Evolutionary conservation across 441 rosid species (phyloP).

Genomic region (Dalechampia spathulata): DNA sequence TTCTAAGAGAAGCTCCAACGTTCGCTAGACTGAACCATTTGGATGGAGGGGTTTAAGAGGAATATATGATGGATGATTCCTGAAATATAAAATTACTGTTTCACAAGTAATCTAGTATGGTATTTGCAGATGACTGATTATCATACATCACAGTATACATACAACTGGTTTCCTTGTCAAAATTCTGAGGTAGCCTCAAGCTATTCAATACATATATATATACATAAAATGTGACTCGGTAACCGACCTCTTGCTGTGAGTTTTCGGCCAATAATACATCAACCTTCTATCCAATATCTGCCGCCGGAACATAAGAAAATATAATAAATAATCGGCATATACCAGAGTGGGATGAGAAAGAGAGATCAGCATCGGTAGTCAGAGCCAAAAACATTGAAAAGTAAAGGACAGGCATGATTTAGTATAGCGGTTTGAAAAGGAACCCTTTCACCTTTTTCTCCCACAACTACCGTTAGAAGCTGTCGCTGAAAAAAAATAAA

Average conservation of each 20-base stretch:
- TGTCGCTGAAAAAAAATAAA: no score
- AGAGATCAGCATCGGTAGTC: no score
- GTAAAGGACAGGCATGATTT: no score
- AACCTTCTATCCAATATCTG: constrained; percentile 1
- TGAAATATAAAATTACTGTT: neutral
- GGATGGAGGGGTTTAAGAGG: neutral
- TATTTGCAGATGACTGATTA: neutral
- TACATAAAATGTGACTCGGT: neutral
- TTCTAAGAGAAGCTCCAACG: neutral
- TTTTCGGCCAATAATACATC: neutral
- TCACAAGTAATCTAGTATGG: neutral
- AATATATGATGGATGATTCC: neutral
- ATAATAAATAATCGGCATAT: neutral
- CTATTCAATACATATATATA: neutral
- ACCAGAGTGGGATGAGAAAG: no score
- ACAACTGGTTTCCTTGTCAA: neutral
- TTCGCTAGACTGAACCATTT: neutral
- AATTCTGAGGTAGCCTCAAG: neutral
- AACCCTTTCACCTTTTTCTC: no score
- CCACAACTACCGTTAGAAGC: no score
- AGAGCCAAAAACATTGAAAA: neutral
- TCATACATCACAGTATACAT: neutral
- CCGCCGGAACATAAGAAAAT: neutral
- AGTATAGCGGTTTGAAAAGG: no score
- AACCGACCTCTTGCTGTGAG: neutral